phyloP scores from a whole-genome alignment of 345 rosid species.

The Cardamine chenopodiifolia region DNA sequence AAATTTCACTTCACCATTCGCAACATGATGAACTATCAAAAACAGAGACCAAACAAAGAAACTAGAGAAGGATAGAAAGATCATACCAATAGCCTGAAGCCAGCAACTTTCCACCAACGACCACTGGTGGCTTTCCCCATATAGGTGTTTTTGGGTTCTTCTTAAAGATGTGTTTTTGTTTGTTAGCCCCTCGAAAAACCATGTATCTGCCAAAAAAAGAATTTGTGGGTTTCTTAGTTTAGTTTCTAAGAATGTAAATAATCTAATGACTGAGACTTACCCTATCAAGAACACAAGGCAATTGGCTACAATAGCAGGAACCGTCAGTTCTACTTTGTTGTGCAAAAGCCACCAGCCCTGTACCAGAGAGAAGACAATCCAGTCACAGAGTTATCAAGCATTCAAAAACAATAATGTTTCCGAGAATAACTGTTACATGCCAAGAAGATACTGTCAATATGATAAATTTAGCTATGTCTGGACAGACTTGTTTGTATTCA shows the following conservation, averaged over 20 bases:
- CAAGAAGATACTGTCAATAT: neutral
- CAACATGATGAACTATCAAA: constrained; percentile 6
- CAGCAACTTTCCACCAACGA: constrained; percentile 84
- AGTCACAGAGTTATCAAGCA: constrained; percentile 26
- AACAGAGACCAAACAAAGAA: constrained; percentile 7
- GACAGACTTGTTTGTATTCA: neutral
- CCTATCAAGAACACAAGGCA: constrained; percentile 71
- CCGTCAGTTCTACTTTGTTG: constrained; percentile 72
- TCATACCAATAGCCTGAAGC: constrained; percentile 92
- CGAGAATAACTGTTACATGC: neutral
- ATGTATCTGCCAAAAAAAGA: constrained; percentile 53
- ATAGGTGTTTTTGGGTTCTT: constrained; percentile 76
- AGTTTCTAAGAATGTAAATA: neutral
- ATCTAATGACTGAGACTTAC: constrained; percentile 47
- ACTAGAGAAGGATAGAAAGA: neutral
- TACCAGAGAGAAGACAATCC: constrained; percentile 36
- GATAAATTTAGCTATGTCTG: neutral
- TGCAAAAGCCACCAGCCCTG: constrained; percentile 96
- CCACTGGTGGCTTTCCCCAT: constrained; percentile 88
- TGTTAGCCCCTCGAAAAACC: constrained; percentile 92
- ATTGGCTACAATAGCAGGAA: constrained; percentile 57
- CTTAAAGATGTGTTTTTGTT: constrained; percentile 88
- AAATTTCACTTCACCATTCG: neutral
- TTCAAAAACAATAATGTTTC: neutral
- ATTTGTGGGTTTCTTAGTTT: constrained; percentile 8